Evolutionary conservation across 148 eudicot genomes (phyloP).

Genomic region (Rhododendron williamsianum): DNA sequence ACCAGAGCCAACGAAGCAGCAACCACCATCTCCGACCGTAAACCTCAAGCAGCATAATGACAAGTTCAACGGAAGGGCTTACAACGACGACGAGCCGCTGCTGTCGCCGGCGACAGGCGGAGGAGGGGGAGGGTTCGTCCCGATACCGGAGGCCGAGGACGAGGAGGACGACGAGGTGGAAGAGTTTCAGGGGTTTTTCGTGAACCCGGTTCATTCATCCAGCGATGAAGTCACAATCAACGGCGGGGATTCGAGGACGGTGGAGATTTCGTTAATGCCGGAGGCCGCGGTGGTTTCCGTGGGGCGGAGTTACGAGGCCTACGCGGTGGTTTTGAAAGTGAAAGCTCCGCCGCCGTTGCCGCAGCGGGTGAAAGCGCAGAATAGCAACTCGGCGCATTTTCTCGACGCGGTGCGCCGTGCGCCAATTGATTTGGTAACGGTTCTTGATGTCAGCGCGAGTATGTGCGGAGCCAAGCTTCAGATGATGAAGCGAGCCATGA

Average conservation of each 20-base stretch:
- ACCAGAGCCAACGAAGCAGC: background rate
- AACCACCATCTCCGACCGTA: background rate
- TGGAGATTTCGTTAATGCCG: constrained; percentile 52
- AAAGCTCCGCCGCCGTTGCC: constrained; percentile 60
- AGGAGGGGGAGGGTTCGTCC: constrained; percentile 20
- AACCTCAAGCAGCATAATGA: constrained; percentile 10
- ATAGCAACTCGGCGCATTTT: constrained; percentile 11
- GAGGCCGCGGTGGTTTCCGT: constrained; percentile 67
- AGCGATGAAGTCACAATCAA: constrained; percentile 6
- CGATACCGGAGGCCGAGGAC: constrained; percentile 53
- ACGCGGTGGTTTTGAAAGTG: constrained; percentile 54
- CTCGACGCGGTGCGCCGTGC: constrained; percentile 44
- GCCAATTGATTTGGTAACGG: constrained; percentile 78
- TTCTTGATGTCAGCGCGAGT: constrained; percentile 65
- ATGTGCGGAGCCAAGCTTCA: constrained; percentile 67
- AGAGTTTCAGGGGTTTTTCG: constrained; percentile 70
- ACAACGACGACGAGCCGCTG: constrained; percentile 76
- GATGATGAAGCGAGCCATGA: constrained; percentile 82
- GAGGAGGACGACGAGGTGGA: constrained; percentile 35
- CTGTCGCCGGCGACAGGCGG: constrained; percentile 18
- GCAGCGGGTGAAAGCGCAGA: constrained; percentile 3
- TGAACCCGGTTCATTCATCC: constrained; percentile 31
- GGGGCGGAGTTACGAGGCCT: constrained; percentile 44
- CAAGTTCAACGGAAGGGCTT: constrained; percentile 10
- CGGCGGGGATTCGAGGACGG: constrained; percentile 21